phyloP scores from a whole-genome alignment of 2,329 filamentous ascomycete species.

The Xylaria digitata region DNA sequence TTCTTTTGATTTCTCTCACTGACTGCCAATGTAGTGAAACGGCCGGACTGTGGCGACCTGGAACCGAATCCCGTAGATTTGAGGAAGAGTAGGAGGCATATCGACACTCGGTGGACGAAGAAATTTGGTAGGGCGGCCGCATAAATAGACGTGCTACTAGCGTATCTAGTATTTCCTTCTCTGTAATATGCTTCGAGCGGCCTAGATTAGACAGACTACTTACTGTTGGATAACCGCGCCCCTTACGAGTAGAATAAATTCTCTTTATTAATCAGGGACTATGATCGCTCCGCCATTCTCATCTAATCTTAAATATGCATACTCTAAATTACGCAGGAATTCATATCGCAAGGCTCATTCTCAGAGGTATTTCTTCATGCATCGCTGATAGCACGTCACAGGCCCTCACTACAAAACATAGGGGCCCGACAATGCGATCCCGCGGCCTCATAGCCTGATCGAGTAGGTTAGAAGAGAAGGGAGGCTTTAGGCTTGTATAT shows the following conservation, averaged over 20 bases:
- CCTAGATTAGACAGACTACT: constrained; percentile 28
- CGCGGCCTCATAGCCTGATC: background rate
- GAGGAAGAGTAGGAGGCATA: constrained; percentile 51
- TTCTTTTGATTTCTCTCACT: background rate
- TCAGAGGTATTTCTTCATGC: too few species aligned
- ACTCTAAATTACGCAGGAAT: too few species aligned
- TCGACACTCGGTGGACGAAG: constrained; percentile 62
- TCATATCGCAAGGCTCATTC: too few species aligned
- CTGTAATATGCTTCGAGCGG: background rate
- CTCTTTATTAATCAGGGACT: background rate
- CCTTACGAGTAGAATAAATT: background rate
- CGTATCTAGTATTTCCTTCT: background rate
- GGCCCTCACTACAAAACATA: too few species aligned
- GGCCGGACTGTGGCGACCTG: constrained; percentile 67
- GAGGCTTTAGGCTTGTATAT: constrained; percentile 40
- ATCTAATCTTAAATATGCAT: background rate
- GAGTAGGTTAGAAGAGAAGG: background rate
- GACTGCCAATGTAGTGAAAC: constrained; percentile 51
- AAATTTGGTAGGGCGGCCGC: constrained; percentile 53
- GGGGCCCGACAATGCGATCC: background rate
- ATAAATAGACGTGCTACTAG: constrained; percentile 1
- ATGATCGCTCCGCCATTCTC: background rate
- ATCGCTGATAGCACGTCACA: too few species aligned
- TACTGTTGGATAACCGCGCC: background rate
- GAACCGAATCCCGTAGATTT: constrained; percentile 53